phyloP scores from a whole-genome alignment of 2,329 filamentous ascomycete species.

The Phialophora chinensis region DNA sequence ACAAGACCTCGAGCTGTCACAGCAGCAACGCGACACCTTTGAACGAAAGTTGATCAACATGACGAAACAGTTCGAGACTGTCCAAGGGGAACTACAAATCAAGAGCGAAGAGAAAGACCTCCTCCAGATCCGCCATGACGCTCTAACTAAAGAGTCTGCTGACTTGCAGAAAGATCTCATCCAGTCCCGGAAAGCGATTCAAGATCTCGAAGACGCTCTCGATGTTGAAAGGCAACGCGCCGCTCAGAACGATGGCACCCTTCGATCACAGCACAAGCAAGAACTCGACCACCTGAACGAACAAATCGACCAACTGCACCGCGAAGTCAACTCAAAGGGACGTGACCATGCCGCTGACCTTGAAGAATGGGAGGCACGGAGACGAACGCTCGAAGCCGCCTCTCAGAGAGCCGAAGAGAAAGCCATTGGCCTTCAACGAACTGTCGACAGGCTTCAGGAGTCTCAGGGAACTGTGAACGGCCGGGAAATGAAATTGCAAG shows the following conservation, averaged over 20 bases:
- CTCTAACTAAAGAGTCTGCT: conserved; percentile 68
- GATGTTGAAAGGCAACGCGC: conserved; percentile 63
- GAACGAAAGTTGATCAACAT: conserved; percentile 51
- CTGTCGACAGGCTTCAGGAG: conserved; percentile 72
- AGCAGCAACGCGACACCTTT: conserved; percentile 54
- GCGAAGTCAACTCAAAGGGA: conserved; percentile 71
- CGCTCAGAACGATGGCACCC: conserved; percentile 65
- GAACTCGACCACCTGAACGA: conserved; percentile 62
- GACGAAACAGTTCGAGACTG: conserved; percentile 56
- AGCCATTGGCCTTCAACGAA: conserved; percentile 70
- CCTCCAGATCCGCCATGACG: conserved; percentile 71
- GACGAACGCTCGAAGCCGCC: conserved; percentile 68
- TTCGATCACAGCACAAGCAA: conserved; percentile 60
- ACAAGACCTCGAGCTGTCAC: conserved; percentile 52
- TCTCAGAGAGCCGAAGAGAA: conserved; percentile 71
- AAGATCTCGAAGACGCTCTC: conserved; percentile 57
- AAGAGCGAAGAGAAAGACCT: conserved; percentile 69
- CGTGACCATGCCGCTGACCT: conserved; percentile 72
- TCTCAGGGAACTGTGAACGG: conserved; percentile 70
- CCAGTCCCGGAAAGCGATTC: conserved; percentile 50
- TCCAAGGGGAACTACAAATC: conserved; percentile 65
- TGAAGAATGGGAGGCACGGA: conserved; percentile 74
- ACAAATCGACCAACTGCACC: conserved; percentile 66
- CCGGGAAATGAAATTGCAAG: conserved; percentile 71
- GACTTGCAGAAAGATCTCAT: conserved; percentile 70